A percentile compares a stretch with the other conserved stretches of the same genome.
These are phyloP conservation scores for Hibiscus tridactylites DNA, from an alignment of 345 rosid genomes.

Conservation along the genomic window DNA sequence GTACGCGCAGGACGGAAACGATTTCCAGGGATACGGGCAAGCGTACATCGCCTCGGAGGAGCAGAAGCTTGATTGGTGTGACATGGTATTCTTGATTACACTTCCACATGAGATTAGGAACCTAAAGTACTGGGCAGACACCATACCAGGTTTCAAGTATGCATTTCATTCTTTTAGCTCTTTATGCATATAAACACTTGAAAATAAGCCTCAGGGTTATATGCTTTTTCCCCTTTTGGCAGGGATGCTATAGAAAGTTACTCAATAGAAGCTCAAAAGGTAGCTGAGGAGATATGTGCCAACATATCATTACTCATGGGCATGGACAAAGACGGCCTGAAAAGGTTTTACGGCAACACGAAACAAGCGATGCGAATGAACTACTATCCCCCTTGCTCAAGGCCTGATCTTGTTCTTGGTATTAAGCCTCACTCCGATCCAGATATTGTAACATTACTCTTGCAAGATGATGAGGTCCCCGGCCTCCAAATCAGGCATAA, in stretches of 20 bases:
- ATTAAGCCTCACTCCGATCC: background rate
- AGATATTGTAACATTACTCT: background rate
- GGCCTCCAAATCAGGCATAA: background rate
- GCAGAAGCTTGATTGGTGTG: background rate
- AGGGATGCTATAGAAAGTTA: background rate
- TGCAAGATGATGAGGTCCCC: background rate
- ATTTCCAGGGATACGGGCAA: background rate
- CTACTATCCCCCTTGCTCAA: background rate
- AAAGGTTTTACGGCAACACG: background rate
- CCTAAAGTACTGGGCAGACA: background rate
- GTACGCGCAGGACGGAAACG: background rate
- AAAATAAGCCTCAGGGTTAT: background rate
- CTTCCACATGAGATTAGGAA: background rate
- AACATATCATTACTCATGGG: conserved; percentile 13
- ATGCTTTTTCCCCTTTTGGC: background rate
- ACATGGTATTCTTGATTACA: background rate
- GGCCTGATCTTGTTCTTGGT: conserved; percentile 8
- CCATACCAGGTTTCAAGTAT: background rate
- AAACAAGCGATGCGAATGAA: background rate
- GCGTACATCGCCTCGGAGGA: background rate
- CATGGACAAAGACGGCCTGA: background rate
- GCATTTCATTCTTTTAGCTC: background rate
- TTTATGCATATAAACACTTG: background rate
- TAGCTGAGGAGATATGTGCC: background rate
- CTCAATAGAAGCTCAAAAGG: background rate